A percentile compares a stretch with the other conserved stretches of the same genome.
Evolutionary conservation across 805 yeast genomes (phyloP).

Genomic region (Saccharomycopsis malanga): DNA sequence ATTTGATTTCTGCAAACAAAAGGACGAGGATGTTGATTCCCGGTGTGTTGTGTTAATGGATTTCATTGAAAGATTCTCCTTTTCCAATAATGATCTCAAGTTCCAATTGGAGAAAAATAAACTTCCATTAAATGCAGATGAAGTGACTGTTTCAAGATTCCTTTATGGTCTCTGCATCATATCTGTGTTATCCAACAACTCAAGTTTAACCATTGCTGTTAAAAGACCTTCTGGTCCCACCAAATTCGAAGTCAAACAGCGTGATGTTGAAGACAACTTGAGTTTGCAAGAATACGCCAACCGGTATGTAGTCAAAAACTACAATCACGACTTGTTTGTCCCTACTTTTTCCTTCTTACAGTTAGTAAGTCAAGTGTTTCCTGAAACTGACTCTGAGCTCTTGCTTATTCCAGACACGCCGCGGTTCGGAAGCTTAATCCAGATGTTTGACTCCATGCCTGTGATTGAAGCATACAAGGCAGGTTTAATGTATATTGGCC

Average conservation of each 20-base stretch:
- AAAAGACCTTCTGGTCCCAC: conserved; percentile 65
- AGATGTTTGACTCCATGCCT: conserved; percentile 67
- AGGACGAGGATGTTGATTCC: conserved; percentile 32
- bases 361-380: conserved; percentile 34
- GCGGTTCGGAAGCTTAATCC: conserved; percentile 42
- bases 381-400: conserved; percentile 24
- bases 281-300: conserved; percentile 22
- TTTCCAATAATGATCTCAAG: conserved; percentile 51
- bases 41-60: conserved; percentile 61
- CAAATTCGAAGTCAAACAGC: conserved; percentile 38
- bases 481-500: conserved; percentile 70
- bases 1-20: conserved; percentile 26
- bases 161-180: conserved; percentile 50
- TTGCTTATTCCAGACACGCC: conserved; percentile 28
- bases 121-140: conserved; percentile 21
- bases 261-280: conserved; percentile 32
- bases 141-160: conserved; percentile 42
- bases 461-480: conserved; percentile 71
- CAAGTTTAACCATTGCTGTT: conserved; percentile 39
- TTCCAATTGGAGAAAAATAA: conserved; percentile 24
- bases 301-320: conserved; percentile 23
- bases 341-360: conserved; percentile 50
- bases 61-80: conserved; percentile 59
- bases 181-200: conserved; percentile 46
- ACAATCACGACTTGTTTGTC: conserved; percentile 27